Conservation (phyloP, 768 basidiomycete genomes). For the Brasilioporus rufonigricans region DNA sequence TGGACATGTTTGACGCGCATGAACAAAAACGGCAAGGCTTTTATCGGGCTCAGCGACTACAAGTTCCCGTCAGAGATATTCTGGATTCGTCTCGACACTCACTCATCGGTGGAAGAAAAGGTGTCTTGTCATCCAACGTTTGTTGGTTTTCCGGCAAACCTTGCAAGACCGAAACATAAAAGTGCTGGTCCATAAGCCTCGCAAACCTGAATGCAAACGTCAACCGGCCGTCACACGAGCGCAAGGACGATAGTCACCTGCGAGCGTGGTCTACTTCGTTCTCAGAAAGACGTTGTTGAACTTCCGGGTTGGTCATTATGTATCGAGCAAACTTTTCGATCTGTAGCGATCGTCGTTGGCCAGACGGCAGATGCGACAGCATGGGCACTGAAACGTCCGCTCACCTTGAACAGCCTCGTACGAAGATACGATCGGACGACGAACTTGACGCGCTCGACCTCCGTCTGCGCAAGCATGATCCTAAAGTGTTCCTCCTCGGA, state of each 20-base stretch:
- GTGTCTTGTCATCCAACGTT: conserved; percentile 69
- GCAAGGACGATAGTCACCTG: conserved; percentile 43
- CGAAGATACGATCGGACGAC: conserved; percentile 87
- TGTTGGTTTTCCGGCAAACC: conserved; percentile 76
- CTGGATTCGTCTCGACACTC: conserved; percentile 24
- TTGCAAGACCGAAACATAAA: conserved; percentile 76
- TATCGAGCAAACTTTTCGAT: conserved; percentile 86
- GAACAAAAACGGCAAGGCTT: conserved; percentile 75
- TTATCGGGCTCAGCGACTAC: conserved; percentile 79
- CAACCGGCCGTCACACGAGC: not conserved
- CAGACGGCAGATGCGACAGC: not conserved
- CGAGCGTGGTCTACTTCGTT: conserved; percentile 81
- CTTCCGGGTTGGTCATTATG: conserved; percentile 64
- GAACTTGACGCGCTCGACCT: conserved; percentile 93
- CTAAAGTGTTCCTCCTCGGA: conserved; percentile 93
- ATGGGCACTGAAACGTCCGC: not conserved
- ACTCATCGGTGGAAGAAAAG: conserved; percentile 78
- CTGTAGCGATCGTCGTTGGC: conserved; percentile 37
- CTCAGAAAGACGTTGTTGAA: conserved; percentile 78
- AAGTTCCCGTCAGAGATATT: conserved; percentile 5
- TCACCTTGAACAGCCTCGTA: conserved; percentile 81
- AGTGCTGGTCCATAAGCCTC: conserved; percentile 72
- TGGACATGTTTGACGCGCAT: conserved; percentile 69
- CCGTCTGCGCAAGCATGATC: conserved; percentile 91
- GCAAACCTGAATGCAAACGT: conserved; percentile 55